Percentiles rank a stretch among this genome's conserved stretches.
Evolutionary conservation across 306 rosid species (phyloP).

Genomic region (Cicer yamashitae): DNA sequence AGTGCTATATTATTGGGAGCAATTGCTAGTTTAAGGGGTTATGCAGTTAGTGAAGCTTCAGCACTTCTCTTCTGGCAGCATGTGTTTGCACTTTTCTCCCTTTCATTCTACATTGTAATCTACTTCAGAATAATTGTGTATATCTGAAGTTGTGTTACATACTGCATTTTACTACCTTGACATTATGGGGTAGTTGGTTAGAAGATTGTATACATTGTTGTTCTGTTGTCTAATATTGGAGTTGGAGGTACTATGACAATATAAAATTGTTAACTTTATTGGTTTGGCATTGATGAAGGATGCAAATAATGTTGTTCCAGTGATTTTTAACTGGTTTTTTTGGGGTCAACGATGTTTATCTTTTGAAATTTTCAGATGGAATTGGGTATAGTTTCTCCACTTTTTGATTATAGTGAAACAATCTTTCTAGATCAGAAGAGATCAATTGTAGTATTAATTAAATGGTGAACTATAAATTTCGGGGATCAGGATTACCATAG

Average conservation of each 20-base stretch:
- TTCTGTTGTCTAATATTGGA: not conserved
- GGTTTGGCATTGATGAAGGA: slow-evolving; percentile 6
- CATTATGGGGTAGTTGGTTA: not conserved
- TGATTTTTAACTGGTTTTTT: not conserved
- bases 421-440: no score
- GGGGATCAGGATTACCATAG: no score
- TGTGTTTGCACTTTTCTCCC: slow-evolving; percentile 75
- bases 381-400: no score
- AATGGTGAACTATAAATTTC: no score
- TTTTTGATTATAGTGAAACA: no score
- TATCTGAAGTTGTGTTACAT: slow-evolving; percentile 44
- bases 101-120: slow-evolving; percentile 69
- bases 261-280: slow-evolving; percentile 1
- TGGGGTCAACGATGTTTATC: not conserved
- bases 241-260: not conserved
- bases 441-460: no score
- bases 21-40: slow-evolving; percentile 87
- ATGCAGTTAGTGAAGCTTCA: slow-evolving; percentile 90
- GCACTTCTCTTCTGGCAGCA: slow-evolving; percentile 96
- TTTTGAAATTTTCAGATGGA: not conserved
- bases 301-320: not conserved
- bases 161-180: slow-evolving; percentile 14
- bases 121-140: slow-evolving; percentile 64
- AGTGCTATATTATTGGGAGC: slow-evolving; percentile 91
- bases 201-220: slow-evolving; percentile 32